Base-by-base conservation (phyloP, 2,329 filamentous ascomycete genomes). In the Coniochaeta pulveracea region DNA sequence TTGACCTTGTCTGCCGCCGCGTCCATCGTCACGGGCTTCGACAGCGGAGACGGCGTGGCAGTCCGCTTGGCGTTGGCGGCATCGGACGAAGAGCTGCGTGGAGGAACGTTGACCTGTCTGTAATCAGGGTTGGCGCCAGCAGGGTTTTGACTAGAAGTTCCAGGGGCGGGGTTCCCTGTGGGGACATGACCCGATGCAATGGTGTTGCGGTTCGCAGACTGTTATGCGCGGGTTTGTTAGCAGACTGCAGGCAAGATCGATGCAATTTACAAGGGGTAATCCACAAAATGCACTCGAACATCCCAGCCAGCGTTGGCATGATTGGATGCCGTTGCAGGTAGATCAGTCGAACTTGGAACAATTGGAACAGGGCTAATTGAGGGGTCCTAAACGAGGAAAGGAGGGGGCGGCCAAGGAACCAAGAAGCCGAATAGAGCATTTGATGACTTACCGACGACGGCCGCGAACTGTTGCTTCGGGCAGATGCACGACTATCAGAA, bases 41-140 rank as follows among this genome's bases (percentile, higher is more conserved):
- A 86, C 33, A 88, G 63, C 36, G 83, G 81, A 30, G 83, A 86
- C 4, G 81, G 77, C 47, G 69, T 80, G 40, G 61, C 64, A 33
- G 69, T 58, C 49, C 80, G 71, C 58, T 83, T 47, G 33, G 35
- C 32, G 36, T 30, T 85, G 36, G 61, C 60, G 37, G 71, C 72
- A 61, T 84, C 79, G 47, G 73, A 62, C 37, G 74, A 74, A 34
- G 79, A 81, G 42, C 61, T 68, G 47, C 77, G 68, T 35, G 72
- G 62, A 41, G 76, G 74, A 43, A 76, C 65, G 47, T 64, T 75
- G 37, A 77, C 64, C 39, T 61, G 52, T 50, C 68, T 69, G 26
- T 70, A 60, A 47, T 78, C 73, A 44, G 64, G 64, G 50, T 62
- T 66, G 45, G 57, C 45, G 36, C 54, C 47, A n/a, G n/a, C n/a